Percentiles rank a stretch among this genome's conserved stretches.
Conservation (phyloP, 2,329 filamentous ascomycete species). For the Thyridium curvatum region DNA sequence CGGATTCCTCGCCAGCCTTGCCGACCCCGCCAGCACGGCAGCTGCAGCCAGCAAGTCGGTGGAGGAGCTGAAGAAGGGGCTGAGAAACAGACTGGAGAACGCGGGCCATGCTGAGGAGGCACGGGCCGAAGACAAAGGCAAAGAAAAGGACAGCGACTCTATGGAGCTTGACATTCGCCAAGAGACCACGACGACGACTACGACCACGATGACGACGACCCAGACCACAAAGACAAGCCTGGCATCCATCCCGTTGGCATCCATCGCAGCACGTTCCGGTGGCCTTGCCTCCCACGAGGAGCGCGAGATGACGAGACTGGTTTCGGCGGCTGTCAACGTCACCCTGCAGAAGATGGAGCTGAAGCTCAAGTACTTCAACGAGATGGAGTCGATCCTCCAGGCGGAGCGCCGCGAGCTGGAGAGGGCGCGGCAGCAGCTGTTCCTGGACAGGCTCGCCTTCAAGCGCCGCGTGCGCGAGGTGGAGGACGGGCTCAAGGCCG, state of each 20-base stretch:
- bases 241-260: slow-evolving; percentile 75
- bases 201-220: slow-evolving; percentile 42
- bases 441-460: slow-evolving; percentile 86
- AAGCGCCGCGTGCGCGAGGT: slow-evolving; percentile 80
- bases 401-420: slow-evolving; percentile 91
- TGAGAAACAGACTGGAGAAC: slow-evolving; percentile 71
- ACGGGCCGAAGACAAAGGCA: slow-evolving; percentile 52
- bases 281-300: slow-evolving; percentile 94
- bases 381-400: slow-evolving; percentile 88
- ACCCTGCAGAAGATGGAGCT: slow-evolving; percentile 94
- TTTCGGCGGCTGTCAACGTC: slow-evolving; percentile 86
- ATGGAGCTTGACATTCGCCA: slow-evolving; percentile 59
- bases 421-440: slow-evolving; percentile 83
- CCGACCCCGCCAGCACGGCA: slow-evolving; percentile 83
- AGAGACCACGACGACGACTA: slow-evolving; percentile 39
- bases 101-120: slow-evolving; percentile 23
- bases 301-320: slow-evolving; percentile 89
- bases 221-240: slow-evolving; percentile 43
- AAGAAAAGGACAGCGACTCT: slow-evolving; percentile 47
- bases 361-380: slow-evolving; percentile 92
- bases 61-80: slow-evolving; percentile 73
- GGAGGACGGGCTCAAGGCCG: slow-evolving; percentile 66
- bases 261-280: slow-evolving; percentile 78
- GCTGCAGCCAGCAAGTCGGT: slow-evolving; percentile 85
- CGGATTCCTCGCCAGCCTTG: slow-evolving; percentile 84